Evolutionary conservation across 106 monocot genomes (phyloP).

Genomic region (Platanthera guangdongensis): DNA sequence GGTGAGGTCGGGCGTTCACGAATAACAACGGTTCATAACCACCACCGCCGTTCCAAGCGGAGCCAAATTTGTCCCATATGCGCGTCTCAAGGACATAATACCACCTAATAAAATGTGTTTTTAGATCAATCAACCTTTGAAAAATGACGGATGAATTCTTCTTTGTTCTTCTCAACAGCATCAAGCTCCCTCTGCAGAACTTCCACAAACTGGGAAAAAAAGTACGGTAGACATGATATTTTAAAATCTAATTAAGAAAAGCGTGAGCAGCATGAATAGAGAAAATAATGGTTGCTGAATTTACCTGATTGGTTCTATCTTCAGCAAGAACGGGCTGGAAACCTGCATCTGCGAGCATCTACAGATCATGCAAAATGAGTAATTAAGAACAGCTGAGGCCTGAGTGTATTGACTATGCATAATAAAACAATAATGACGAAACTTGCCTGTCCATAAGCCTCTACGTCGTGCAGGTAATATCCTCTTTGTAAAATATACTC

Average conservation of each 20-base stretch:
- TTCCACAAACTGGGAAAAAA: constrained; percentile 48
- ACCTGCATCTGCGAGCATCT: constrained; percentile 91
- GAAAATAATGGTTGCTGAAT: not conserved
- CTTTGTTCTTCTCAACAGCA: constrained; percentile 56
- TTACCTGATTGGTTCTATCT: constrained; percentile 89
- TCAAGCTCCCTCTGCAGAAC: constrained; percentile 74
- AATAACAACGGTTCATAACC: too few relatives aligned
- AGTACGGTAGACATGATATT: not conserved
- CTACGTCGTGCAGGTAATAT: constrained; percentile 89
- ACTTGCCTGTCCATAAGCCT: constrained; percentile 69
- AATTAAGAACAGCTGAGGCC: not conserved
- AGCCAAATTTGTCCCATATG: too few relatives aligned
- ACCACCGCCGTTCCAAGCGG: too few relatives aligned
- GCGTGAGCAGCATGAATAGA: not conserved
- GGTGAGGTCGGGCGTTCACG: too few relatives aligned
- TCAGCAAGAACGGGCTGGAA: constrained; percentile 80
- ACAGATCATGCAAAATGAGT: not conserved
- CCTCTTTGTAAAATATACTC: constrained; percentile 88
- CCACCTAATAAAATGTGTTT: too few relatives aligned
- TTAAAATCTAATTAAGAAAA: not conserved
- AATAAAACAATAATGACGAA: not conserved
- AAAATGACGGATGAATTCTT: constrained; percentile 71
- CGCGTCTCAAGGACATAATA: too few relatives aligned
- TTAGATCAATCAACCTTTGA: constrained; percentile 42
- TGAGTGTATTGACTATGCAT: not conserved